Conservation (phyloP, 352 stramenopile genomes). For the Globisporangium mamillatum region DNA sequence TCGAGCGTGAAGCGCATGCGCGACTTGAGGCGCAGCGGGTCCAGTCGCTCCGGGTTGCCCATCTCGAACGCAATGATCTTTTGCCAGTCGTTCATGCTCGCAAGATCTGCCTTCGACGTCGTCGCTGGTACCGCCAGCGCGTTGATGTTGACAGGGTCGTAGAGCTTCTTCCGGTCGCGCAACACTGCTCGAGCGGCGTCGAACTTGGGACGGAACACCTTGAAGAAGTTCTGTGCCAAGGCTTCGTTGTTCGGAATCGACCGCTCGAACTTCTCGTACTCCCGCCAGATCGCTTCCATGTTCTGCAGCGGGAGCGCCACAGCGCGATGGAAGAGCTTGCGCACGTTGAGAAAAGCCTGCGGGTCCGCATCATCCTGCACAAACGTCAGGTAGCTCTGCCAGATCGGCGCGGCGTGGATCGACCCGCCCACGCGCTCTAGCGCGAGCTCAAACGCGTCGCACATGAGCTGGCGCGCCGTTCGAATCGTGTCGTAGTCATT, state of each 20-base stretch:
- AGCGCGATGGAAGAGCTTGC: slow-evolving; percentile 85
- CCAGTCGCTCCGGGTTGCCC: slow-evolving; percentile 76
- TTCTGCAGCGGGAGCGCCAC: slow-evolving; percentile 70
- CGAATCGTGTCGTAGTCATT: slow-evolving; percentile 56
- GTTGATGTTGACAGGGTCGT: slow-evolving; percentile 71
- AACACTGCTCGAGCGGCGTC: slow-evolving; percentile 75
- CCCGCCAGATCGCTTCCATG: slow-evolving; percentile 82
- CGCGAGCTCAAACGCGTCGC: slow-evolving; percentile 80
- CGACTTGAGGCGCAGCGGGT: slow-evolving; percentile 73
- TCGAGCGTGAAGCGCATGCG: slow-evolving; percentile 85
- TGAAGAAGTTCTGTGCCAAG: slow-evolving; percentile 86
- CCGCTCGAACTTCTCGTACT: slow-evolving; percentile 88
- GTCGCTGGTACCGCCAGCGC: slow-evolving; percentile 52
- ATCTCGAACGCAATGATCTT: slow-evolving; percentile 78
- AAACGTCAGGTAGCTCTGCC: slow-evolving; percentile 81
- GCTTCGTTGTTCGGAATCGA: slow-evolving; percentile 87
- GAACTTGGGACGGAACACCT: slow-evolving; percentile 83
- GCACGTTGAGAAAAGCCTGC: slow-evolving; percentile 71
- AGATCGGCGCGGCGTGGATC: slow-evolving; percentile 74
- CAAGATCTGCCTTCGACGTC: slow-evolving; percentile 30
- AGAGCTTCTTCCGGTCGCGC: slow-evolving; percentile 83
- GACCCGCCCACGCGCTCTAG: slow-evolving; percentile 80
- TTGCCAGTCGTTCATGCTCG: slow-evolving; percentile 73
- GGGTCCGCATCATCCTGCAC: slow-evolving; percentile 73
- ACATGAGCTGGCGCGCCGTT: slow-evolving; percentile 71